Base-by-base conservation (phyloP, 1,139 yeast species). In the Debaryomyces coudertii region DNA sequence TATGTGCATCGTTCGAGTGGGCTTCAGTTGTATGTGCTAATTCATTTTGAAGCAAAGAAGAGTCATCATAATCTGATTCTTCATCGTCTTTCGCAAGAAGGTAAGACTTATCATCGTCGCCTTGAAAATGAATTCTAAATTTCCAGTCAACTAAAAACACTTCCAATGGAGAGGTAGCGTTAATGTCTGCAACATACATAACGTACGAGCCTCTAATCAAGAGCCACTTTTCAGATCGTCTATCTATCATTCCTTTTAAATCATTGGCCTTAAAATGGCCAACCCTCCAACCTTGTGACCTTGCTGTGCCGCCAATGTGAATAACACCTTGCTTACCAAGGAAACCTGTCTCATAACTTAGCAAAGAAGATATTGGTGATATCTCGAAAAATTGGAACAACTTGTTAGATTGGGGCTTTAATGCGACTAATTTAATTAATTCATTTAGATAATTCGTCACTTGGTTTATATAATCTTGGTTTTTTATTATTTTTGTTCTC, bases 221-320 rank as follows among this genome's bases (percentile, higher is more conserved):
- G 54, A 90, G 82, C 99, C 99, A 95, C 62, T 93, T 93, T 44
- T 85, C 87, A 1, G 93, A 85, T 54, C 95, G 92, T 64, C 99
- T 83, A 54, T 83, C 85, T 46, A 90, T 85, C 96, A 90, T 90
- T 27, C 86, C 90, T 55, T 80, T 82, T 55, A 90, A 72, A 59
- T 90, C 97, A 53, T 83, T 82, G 7, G 90, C 83, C 51, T 80
- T 83, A 67, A 90, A 83, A 61, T 92, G 97, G 5, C 95, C 89
- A 11, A 92, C 97, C 58, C 96, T 77, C 99, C 99, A 93, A 2
- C 98, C 98, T 63, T 89, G 96, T 0, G 90, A 77, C 50, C 82
- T 82, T 0, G 98, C 93, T 1, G 90, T 81, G 0, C 97, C 86
- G 16, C 92, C 82, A 38, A 90, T 79, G 50, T 87, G 82, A 47